Evolutionary conservation across 2,329 filamentous ascomycete genomes (phyloP), one percentile per base, ranked within the genome.

Genomic region (Camptophora hylomeconis): DNA sequence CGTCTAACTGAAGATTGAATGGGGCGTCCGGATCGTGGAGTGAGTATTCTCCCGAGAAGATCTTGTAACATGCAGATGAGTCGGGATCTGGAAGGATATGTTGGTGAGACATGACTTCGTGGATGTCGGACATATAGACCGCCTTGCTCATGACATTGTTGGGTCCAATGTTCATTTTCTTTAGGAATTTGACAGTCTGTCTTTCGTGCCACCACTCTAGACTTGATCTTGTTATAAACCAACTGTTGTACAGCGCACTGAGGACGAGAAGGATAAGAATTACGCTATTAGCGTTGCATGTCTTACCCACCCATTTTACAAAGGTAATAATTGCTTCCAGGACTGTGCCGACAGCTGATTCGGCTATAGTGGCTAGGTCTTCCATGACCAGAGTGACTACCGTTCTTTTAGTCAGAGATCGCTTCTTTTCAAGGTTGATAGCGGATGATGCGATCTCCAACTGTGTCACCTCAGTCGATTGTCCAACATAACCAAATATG

Each of bases 121-220:
- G 75, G 27, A 95, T 62, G 51, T 95, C 87, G 28, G 65, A 66
- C 32, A 94, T 57, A 49, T 89, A 93, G 15, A 98, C 72, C 6
- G 81, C 74, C 52, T 78, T 83, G 54, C 78, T 80, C 80, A 94
- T 87, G 38, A 78, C 69, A 12, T 67, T 55, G 42, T 92, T 79
- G 5, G 86, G 82, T 3, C 70, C 68, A 5, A 95, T 74, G 7
- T 87, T 87, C 9, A 95, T 58, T 8, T 75, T 67, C 18, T 63
- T 62, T 83, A 98, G 89, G 52, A 87, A 93, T 21, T 66, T 75
- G 10, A 68, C 69, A 1, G 86, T 83, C 35, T 72, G 76, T 33
- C 83, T 72, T 56, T 95, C 87, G 24, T 71, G 67, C 79, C 81
- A 93, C 84, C 84, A 95, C 2, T 69, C 63, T 44, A 75, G 72